phyloP scores from a whole-genome alignment of 441 rosid species.

The Macaranga tanarius region DNA sequence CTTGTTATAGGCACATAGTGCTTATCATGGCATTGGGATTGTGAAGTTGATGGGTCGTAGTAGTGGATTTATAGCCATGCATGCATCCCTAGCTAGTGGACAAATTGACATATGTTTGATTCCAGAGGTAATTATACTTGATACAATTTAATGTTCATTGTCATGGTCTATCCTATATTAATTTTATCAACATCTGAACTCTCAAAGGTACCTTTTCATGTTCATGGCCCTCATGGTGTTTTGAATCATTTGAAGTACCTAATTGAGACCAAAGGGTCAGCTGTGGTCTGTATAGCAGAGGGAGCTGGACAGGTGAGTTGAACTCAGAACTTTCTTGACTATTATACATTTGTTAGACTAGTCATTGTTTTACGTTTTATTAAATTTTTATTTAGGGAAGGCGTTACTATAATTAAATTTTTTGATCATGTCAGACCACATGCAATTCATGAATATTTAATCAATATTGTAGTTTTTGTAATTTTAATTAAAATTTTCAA shows the following conservation, averaged over 20 bases:
- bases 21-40: conserved; percentile 91
- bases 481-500: too few relatives aligned
- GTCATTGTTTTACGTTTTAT: neutral
- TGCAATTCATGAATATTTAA: neutral
- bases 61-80: conserved; percentile 98
- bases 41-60: conserved; percentile 98
- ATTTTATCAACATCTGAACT: conserved; percentile 16
- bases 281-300: conserved; percentile 94
- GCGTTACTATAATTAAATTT: neutral
- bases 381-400: neutral
- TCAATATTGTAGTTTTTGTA: neutral
- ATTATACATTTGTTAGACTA: neutral
- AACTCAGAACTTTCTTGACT: neutral
- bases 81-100: conserved; percentile 94
- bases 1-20: conserved; percentile 79
- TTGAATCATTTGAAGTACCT: conserved; percentile 79
- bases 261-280: conserved; percentile 89
- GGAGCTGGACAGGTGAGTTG: conserved; percentile 92
- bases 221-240: conserved; percentile 89
- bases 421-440: neutral
- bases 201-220: conserved; percentile 69
- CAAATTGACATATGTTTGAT: conserved; percentile 95
- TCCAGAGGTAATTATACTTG: conserved; percentile 67
- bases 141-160: conserved; percentile 12
- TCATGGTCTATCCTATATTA: neutral